Base-by-base conservation (phyloP, 768 basidiomycete species). In the Leccinum disarticulatum region DNA sequence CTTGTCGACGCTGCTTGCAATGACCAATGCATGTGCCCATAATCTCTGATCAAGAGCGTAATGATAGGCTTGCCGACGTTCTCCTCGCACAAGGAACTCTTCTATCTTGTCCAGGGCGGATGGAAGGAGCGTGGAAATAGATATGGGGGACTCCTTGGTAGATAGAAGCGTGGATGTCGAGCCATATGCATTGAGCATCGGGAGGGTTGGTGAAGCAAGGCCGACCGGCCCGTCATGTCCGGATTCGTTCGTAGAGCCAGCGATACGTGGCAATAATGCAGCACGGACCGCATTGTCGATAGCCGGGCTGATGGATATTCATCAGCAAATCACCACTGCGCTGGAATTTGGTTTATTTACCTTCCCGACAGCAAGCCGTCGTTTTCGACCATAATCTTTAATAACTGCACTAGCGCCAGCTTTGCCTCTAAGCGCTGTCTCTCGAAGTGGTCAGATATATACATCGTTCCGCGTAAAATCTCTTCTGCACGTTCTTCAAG, bases 1-100 rank as follows among this genome's bases (percentile, higher is more conserved):
- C 65, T 91, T 92, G 72, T 96, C 96, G 54, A 97, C 83, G 57
- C 91, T 89, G 67, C 91, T 95, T 10, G 96, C 87, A 63, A 99
- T 94, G 57, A 98, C 74, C 84, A 98, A 86, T 2, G 97, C 96
- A 73, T 99, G 97, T 1, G 93, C 87, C 95, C 96, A 99, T 46
- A 98, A 74, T 67, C 84, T 89, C 73, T 94, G 84, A 59, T 95
- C 91, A 47, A 93, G 79, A 3, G 97, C 96, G 70, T 86, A 95
- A 59, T 87, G 86, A 70, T 91, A 94, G 1, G 97, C 97, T 62
- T 88, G 85, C 22, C 84, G 85, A 36, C 93, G 88, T 66, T 97
- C 87, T 15, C 96, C 97, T 58, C 85, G 83, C 10, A 95, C 74
- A 15, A 99, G 81, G 54, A 91, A 83, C 30, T 84, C 83, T 66